Evolutionary conservation across 495 filamentous ascomycete species (phyloP), one percentile per base, ranked within the genome.

Genomic region (Aspergillus cavernicola): DNA sequence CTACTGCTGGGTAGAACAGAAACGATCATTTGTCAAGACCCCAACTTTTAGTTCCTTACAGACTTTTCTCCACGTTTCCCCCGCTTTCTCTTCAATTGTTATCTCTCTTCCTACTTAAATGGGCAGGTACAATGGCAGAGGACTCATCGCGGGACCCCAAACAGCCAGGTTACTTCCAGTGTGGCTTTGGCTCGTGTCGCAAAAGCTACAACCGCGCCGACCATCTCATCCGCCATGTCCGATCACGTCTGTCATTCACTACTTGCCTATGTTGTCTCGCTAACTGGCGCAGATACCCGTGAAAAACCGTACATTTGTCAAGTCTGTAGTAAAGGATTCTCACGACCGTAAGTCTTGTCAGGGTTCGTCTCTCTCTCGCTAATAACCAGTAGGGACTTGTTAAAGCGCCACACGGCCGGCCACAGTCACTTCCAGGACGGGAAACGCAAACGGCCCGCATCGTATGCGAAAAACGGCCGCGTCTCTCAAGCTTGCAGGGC

Each of bases 201-300:
- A 73, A 75, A 26, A 68, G 71, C 24, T 82, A 81, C 57, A 76
- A 73, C 13, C 76, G 80, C 20, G 75, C 79, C 1, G 80, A 82
- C 53, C 80, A 82, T 61, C 66, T 82, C 5, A 78, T 78, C 57
- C 71, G 80, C 37, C 80, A 82, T 61, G 77, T 82, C 16, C 71
- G 78, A 38, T 77, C 77, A n/a, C 80, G 65, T 68, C 56, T 23
- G 58, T 61, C 15, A 22, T 33, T 12, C n/a, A 5, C 19, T 11
- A 10, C n/a, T n/a, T n/a, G n/a, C 24, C 24, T 4, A 4, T 28
- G 24, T 28, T 28, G 24, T 5, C 7, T 10, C 7, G 20, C 28
- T 22, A 12, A 40, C 12, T 29, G 3, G 4, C n/a, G 15, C 19
- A 68, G 65, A 82, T 55, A 81, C 78, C 0, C 71, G 78, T 22